Base-by-base conservation (phyloP, 139 green algal genomes). In the Eudorina sp. region DNA sequence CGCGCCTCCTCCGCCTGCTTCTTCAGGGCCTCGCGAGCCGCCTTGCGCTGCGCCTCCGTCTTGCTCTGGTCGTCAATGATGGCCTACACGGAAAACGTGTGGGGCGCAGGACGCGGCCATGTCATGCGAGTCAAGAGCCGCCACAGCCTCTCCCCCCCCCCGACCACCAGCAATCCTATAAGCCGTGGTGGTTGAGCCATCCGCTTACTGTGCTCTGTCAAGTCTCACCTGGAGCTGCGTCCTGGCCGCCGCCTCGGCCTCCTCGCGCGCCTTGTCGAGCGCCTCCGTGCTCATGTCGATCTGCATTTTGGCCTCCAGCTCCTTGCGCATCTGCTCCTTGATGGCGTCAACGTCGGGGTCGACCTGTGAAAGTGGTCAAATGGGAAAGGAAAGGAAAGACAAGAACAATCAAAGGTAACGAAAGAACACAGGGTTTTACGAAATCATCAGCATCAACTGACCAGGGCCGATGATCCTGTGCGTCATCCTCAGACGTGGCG, bases 271-370 rank as follows among this genome's bases (percentile, higher is more conserved):
- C 43, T 88, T 84, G 29, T 86, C 88, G 40, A 92, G 62, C 23
- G 91, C 88, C 79, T 92, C 85, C 5, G 68, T 87, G 66, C 41
- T 88, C 34, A 93, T 62, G 48, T 92, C 75, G 66, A 72, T 84
- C 88, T 95, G 80, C 89, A 97, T 91, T 79, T 94, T 91, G 14
- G 90, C 92, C 83, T 92, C 73, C 64, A 94, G 78, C 85, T 95
- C 90, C 25, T 90, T 78, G 29, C 92, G 81, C 83, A 95, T 80
- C 70, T 92, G 77, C 73, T 92, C 90, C 53, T 89, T 87, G 19
- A 96, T 72, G 38, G 81, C 85, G 31, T 93, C 92, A 16, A 94
- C 89, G 74, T 94, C 92, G n/a, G 78, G 75, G 72, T 93, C 92
- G 27, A 94, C 91, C 89, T 94, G 88, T 27, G 34, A 21, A 8